Conservation (phyloP, 805 yeast species). For the Metschnikowia vanudenii region DNA sequence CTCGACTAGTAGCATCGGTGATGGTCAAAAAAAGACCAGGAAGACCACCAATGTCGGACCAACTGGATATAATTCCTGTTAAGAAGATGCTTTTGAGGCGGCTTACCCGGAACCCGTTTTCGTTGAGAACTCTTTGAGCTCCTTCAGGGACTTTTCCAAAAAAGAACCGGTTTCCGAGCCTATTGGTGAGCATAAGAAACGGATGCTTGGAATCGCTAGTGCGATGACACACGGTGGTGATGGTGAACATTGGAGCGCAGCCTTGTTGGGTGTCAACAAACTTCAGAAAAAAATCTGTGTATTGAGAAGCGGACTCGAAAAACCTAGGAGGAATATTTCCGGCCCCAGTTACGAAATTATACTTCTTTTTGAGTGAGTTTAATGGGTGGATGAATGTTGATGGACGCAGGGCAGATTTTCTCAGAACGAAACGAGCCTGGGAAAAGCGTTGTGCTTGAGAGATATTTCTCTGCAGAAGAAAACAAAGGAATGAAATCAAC, state of each 20-base stretch:
- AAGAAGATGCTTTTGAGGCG: conserved; percentile 66
- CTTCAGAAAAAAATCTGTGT: conserved; percentile 8
- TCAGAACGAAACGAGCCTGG: conserved; percentile 11
- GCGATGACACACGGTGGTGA: conserved; percentile 53
- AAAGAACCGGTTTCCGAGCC: conserved; percentile 55
- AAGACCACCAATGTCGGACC: conserved; percentile 85
- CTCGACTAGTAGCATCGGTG: conserved; percentile 70
- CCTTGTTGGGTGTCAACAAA: conserved; percentile 6
- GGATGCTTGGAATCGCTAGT: conserved; percentile 59
- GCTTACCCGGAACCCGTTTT: conserved; percentile 54
- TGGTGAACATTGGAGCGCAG: conserved; percentile 41
- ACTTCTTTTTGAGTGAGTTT: background rate
- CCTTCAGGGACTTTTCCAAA: conserved; percentile 88
- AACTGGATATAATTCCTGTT: conserved; percentile 66
- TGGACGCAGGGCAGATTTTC: conserved; percentile 1
- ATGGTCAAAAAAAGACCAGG: conserved; percentile 86
- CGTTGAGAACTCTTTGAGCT: conserved; percentile 70
- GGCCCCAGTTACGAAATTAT: conserved; percentile 9
- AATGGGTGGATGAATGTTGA: background rate
- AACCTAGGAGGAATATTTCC: conserved; percentile 12
- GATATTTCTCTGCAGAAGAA: conserved; percentile 6
- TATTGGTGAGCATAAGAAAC: conserved; percentile 47
- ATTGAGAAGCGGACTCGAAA: conserved; percentile 10
- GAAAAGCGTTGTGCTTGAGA: conserved; percentile 6
- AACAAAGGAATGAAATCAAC: conserved; percentile 11